Evolutionary conservation across 257 asterid genomes (phyloP).

Genomic region (Ajuga chamaepitys): DNA sequence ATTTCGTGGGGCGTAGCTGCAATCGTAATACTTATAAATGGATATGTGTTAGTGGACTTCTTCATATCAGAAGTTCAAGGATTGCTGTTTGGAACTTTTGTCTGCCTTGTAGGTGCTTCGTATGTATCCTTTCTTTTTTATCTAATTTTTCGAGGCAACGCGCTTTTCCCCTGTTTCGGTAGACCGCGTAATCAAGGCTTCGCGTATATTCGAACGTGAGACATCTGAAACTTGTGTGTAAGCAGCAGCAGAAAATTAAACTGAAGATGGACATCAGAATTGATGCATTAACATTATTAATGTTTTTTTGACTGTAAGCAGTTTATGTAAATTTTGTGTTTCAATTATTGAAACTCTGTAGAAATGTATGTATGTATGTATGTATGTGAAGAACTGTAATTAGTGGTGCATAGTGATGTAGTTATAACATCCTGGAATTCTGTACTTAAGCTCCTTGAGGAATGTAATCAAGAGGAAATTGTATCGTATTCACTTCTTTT

Average conservation of each 20-base stretch:
- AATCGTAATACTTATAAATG: constrained; percentile 55
- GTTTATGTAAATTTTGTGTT: constrained; percentile 1
- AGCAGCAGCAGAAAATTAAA: background rate
- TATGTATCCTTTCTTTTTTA: constrained; percentile 46
- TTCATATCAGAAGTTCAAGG: constrained; percentile 56
- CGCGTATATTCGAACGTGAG: constrained; percentile 31
- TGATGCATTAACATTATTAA: background rate
- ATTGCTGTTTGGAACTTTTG: constrained; percentile 27
- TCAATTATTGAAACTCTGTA: background rate
- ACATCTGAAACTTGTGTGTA: background rate
- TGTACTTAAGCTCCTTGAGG: background rate
- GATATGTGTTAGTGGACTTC: constrained; percentile 61
- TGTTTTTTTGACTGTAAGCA: background rate
- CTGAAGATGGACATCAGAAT: background rate
- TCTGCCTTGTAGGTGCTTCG: constrained; percentile 33
- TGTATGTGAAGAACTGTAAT: background rate
- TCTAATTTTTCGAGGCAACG: constrained; percentile 39
- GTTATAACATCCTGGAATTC: background rate
- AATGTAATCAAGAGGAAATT: background rate
- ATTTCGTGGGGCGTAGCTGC: constrained; percentile 56
- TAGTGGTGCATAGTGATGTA: background rate
- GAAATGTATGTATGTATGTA: background rate
- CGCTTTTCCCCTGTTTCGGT: constrained; percentile 18
- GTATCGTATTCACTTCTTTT: background rate
- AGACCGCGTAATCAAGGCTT: constrained; percentile 29